Base-by-base conservation (phyloP, 2,329 filamentous ascomycete genomes). In the Coniochaeta pulveracea region DNA sequence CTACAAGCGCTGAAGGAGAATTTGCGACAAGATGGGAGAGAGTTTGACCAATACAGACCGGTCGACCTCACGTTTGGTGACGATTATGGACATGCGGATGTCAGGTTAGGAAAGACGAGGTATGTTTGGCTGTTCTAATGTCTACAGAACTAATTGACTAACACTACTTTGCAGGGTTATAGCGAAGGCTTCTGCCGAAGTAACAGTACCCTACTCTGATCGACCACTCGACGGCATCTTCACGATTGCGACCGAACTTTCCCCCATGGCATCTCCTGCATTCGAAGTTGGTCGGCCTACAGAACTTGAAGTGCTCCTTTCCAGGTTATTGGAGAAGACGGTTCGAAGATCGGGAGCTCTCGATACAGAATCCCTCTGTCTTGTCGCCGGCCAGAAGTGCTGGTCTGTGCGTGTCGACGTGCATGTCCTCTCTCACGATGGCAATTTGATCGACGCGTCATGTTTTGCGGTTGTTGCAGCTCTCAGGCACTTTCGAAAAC, bases 191-290 rank as follows among this genome's bases (percentile, higher is more conserved):
- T 89, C 86, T 3, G 83, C 86, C 41, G 85, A 94, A 60, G 83
- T 96, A 40, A 82, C 83, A 9, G 76, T 83, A 24, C 89, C 91
- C 26, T 85, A 80, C 51, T 59, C 80, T 34, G 89, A 96, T 59
- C 80, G 89, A 42, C 89, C 88, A 38, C 94, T 94, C 52, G 91
- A 96, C 55, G 91, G 91, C 54, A 73, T 93, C 56, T 96, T 96
- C 64, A 86, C 79, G 46, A 95, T 96, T 52, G 72, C 79, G 34
- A 83, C 88, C 35, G 91, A 96, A 55, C 75, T 98, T 47, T 85
- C 82, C 41, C 85, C 89, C 31, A 93, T 96, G 79, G 81, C 84
- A 18, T 86, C 85, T 29, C 86, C 91, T 10, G 79, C 83, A 21
- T 93, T 93, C 58, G 88, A 95, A 57, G 74, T 82, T 45, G 85